phyloP scores from a whole-genome alignment of 257 asterid species.

The Cynanchum wilfordii region DNA sequence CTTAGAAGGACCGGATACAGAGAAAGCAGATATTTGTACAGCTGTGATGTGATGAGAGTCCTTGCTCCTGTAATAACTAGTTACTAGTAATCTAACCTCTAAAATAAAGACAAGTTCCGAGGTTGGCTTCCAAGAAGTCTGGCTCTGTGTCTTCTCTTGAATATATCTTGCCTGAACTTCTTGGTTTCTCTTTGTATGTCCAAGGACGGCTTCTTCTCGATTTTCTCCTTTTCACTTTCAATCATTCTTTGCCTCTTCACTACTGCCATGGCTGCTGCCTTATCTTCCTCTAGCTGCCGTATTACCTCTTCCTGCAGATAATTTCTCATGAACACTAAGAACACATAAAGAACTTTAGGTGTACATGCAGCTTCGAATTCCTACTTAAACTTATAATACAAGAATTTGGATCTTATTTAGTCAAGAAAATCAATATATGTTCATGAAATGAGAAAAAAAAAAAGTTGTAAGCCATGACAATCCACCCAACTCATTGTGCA shows the following conservation, averaged over 20 bases:
- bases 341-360: neutral
- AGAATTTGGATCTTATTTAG: neutral
- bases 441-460: neutral
- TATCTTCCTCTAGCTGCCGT: slow-evolving; percentile 25
- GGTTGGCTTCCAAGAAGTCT: slow-evolving; percentile 22
- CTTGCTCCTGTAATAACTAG: neutral
- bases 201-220: slow-evolving; percentile 24
- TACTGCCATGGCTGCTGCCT: slow-evolving; percentile 26
- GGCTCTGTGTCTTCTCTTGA: slow-evolving; percentile 34
- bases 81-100: slow-evolving; percentile 3
- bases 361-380: neutral
- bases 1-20: neutral
- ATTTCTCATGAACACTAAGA: neutral
- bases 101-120: slow-evolving; percentile 12
- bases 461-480: neutral
- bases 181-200: slow-evolving; percentile 31
- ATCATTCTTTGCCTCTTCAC: slow-evolving; percentile 29
- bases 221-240: slow-evolving; percentile 32
- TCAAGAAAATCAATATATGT: neutral
- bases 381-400: too few species aligned
- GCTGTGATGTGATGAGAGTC: slow-evolving; percentile 5
- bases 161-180: slow-evolving; percentile 33
- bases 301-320: slow-evolving; percentile 28
- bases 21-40: neutral
- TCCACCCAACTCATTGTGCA: neutral